A percentile compares a stretch with the other conserved stretches of the same genome.
These are phyloP conservation scores for Bipolaris zeicola DNA, from an alignment of 2,329 filamentous ascomycete species.

Conservation along the genomic window DNA sequence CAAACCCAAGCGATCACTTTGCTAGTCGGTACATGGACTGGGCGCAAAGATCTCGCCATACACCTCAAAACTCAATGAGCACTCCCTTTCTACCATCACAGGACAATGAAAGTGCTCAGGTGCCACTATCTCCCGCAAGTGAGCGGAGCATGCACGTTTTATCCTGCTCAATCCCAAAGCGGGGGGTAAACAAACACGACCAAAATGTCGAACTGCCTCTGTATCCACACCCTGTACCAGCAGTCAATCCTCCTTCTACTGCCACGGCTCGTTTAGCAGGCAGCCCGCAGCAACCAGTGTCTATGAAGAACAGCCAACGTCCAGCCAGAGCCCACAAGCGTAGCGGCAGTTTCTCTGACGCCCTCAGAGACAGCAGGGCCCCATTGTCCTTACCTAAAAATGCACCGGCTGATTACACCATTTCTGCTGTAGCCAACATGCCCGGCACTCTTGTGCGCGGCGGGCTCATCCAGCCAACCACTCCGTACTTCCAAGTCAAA, in stretches of 20 bases:
- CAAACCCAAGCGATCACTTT: constrained; percentile 48
- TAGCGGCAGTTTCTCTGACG: constrained; percentile 86
- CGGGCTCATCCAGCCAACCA: constrained; percentile 79
- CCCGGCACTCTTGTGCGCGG: constrained; percentile 87
- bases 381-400: constrained; percentile 57
- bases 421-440: constrained; percentile 68
- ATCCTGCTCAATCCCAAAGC: constrained; percentile 65
- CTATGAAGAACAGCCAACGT: constrained; percentile 34
- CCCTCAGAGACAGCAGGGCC: constrained; percentile 70
- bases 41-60: constrained; percentile 44
- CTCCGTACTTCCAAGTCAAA: constrained; percentile 73
- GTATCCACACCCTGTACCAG: constrained; percentile 47
- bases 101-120: constrained; percentile 37
- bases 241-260: constrained; percentile 39
- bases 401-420: constrained; percentile 47
- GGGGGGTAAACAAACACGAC: constrained; percentile 42
- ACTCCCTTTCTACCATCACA: constrained; percentile 43
- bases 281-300: constrained; percentile 35
- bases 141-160: constrained; percentile 61
- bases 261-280: constrained; percentile 36
- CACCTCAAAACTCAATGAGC: constrained; percentile 46
- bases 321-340: constrained; percentile 69
- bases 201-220: constrained; percentile 47
- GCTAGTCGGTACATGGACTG: constrained; percentile 48
- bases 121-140: constrained; percentile 53